A percentile compares a stretch with the other conserved stretches of the same genome.
Conservation (phyloP, 202 grass and related monocot genomes). For the Panicum hallii region DNA sequence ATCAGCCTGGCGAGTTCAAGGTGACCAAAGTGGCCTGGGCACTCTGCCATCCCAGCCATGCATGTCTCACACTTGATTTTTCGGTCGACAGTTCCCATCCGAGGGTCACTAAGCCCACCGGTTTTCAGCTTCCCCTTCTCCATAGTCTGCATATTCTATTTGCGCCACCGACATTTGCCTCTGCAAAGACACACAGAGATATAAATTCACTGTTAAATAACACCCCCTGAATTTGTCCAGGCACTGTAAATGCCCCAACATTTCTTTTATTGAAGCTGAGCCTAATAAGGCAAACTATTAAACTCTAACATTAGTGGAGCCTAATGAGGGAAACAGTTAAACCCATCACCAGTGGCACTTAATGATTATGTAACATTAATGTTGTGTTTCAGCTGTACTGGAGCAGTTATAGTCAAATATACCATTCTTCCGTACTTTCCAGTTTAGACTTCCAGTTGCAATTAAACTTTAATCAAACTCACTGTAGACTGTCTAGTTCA, state of each 20-base stretch:
- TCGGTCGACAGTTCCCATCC: constrained; percentile 76
- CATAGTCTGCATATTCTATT: constrained; percentile 83
- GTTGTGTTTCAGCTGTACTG: not conserved
- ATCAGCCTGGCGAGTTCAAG: constrained; percentile 88
- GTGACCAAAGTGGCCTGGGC: constrained; percentile 87
- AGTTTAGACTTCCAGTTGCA: not conserved
- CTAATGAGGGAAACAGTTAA: not conserved
- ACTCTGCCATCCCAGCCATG: constrained; percentile 88
- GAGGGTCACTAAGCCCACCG: constrained; percentile 81
- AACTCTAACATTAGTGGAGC: not conserved
- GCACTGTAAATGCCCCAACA: not conserved
- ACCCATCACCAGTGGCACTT: not conserved
- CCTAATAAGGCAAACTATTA: not conserved
- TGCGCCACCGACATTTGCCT: constrained; percentile 90
- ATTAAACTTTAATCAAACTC: not conserved
- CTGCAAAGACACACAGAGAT: constrained; percentile 44
- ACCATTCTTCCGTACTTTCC: not conserved
- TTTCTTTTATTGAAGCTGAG: not conserved
- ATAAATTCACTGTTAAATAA: constrained; percentile 15
- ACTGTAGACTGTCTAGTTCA: not conserved
- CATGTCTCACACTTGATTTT: constrained; percentile 92
- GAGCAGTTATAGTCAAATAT: not conserved
- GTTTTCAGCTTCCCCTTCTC: constrained; percentile 85
- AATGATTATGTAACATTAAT: not conserved
- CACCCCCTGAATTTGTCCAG: not conserved